A percentile compares a stretch with the other conserved stretches of the same genome.
Evolutionary conservation across 768 basidiomycete species (phyloP).

Genomic region (Agaricus subrufescens): DNA sequence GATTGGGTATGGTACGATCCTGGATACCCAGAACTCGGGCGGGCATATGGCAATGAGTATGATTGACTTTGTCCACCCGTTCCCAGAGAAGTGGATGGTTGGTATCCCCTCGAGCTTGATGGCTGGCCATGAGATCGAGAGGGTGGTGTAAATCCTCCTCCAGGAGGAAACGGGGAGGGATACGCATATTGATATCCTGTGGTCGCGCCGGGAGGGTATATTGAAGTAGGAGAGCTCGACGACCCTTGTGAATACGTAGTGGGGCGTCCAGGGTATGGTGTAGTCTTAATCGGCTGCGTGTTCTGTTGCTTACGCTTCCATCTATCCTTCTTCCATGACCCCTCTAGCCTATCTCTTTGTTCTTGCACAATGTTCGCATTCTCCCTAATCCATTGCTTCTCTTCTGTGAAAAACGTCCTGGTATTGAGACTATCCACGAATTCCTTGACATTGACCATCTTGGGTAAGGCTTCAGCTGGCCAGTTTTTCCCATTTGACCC

Average conservation of each 20-base stretch:
- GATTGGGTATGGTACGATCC: neutral
- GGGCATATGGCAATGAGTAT: neutral
- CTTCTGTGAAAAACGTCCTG: constrained; percentile 13
- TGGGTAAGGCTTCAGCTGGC: constrained; percentile 7
- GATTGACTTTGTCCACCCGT: neutral
- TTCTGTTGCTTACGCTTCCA: constrained; percentile 1
- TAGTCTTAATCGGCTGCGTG: neutral
- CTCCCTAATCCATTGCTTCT: constrained; percentile 13
- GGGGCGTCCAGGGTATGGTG: neutral
- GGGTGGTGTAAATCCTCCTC: neutral
- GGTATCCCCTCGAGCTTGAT: neutral
- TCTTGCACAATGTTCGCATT: neutral
- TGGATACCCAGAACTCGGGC: neutral
- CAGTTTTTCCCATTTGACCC: neutral
- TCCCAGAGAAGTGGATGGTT: constrained; percentile 1
- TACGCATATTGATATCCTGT: neutral
- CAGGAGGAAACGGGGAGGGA: neutral
- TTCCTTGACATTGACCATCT: constrained; percentile 14
- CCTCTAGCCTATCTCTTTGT: neutral
- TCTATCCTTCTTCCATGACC: constrained; percentile 1
- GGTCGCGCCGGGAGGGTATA: too few species aligned
- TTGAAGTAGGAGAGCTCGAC: neutral
- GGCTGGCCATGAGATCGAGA: constrained; percentile 1
- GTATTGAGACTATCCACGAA: constrained; percentile 14
- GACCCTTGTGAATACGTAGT: neutral